A percentile compares a stretch with the other conserved stretches of the same genome.
Conservation (phyloP, 257 asterid genomes). For the Plantago major region DNA sequence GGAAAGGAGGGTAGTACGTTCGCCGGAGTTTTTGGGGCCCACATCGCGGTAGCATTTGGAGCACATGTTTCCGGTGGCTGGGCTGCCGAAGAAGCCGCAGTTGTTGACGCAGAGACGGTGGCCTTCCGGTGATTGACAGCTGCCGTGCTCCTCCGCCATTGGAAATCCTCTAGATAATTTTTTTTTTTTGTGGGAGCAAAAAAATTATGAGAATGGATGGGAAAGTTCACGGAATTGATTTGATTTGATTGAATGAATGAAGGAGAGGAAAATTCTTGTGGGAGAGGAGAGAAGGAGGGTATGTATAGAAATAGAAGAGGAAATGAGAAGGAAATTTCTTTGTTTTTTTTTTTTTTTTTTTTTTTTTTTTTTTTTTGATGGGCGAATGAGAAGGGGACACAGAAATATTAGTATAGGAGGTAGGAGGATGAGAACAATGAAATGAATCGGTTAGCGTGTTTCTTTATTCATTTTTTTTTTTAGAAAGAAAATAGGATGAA, state of each 20-base stretch:
- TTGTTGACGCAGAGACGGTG: constrained; percentile 73
- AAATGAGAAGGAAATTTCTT: too few relatives aligned
- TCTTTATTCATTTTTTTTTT: too few relatives aligned
- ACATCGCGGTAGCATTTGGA: constrained; percentile 67
- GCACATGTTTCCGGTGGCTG: constrained; percentile 71
- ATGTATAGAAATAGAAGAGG: too few relatives aligned
- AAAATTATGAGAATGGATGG: background rate
- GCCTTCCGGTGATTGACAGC: constrained; percentile 63
- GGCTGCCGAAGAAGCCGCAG: constrained; percentile 85
- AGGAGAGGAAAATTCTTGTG: background rate
- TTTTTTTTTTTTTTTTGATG: too few relatives aligned
- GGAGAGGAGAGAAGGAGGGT: too few relatives aligned
- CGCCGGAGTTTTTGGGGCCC: constrained; percentile 29
- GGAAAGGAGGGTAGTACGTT: constrained; percentile 19
- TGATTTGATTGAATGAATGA: background rate
- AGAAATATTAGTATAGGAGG: too few relatives aligned
- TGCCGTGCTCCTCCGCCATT: constrained; percentile 88
- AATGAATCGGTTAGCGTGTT: too few relatives aligned
- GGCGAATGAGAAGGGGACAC: too few relatives aligned
- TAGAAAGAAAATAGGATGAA: too few relatives aligned
- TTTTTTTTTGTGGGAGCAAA: background rate
- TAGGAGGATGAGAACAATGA: too few relatives aligned
- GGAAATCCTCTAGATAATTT: background rate
- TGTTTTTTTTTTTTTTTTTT: too few relatives aligned
- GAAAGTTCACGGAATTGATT: constrained; percentile 3